Base-by-base conservation (phyloP, 257 asterid genomes). In the Solanum gracilifrons region DNA sequence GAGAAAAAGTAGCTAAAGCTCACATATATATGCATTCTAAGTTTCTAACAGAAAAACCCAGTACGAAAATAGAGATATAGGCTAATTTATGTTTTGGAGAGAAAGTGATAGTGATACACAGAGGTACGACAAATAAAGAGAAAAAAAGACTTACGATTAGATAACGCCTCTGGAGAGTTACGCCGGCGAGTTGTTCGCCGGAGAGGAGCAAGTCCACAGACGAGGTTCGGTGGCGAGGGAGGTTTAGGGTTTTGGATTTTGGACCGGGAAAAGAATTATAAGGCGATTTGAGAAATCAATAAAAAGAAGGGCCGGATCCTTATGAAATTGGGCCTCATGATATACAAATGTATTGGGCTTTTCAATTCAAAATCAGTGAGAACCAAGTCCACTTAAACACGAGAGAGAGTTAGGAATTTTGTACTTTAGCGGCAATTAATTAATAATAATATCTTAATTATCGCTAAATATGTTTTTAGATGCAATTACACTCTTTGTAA, bases 241-340 rank as follows among this genome's bases (percentile, higher is more conserved):
- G 85, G 85, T 82, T 82, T 82, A 82, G 85, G 85, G 85, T 82
- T 82, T 82, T 79, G 37, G 66, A 46, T 79, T 27, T 27, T 82
- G 69, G 85, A 43, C 27, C 2, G 85, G 66, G 7, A 43, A 43
- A 31, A 13, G 10, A 8, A 27, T 51, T 7, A 25, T 25, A 29
- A 15, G 25, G 62, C 66, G 27, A 79, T 8, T 41, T 15, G 25
- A 43, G 25, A 79, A 43, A 80, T 27, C 39, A 41, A 18, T 29
- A 48, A 27, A 35, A 29, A 29, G 31, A 48, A 18, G 71, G 69
- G 85, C 71, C 69, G 41, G 68, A 46, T 46, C 85, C 68, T 9
- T 16, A 29, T 80, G 16, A 80, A 46, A 51, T 82, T 82, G 85
- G 85, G 71, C 43, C 69, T 82, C 29, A 3, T 80, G 41, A 43